phyloP scores from a whole-genome alignment of 805 yeast genomes.

The Metschnikowia matae region DNA sequence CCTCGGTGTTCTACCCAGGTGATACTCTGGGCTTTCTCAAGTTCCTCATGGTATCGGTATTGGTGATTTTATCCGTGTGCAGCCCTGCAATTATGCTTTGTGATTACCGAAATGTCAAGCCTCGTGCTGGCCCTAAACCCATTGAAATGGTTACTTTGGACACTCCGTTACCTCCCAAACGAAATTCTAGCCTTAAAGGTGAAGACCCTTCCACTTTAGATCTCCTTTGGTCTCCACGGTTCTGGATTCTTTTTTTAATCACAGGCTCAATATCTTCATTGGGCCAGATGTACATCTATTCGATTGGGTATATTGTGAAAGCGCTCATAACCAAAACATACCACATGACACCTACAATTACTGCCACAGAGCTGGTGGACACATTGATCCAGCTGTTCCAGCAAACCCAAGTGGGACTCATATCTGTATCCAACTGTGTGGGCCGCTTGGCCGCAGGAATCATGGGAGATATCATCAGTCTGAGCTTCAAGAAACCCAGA shows the following conservation, averaged over 20 bases:
- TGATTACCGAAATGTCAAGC: constrained; percentile 21
- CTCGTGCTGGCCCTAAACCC: constrained; percentile 6
- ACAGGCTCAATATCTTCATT: constrained; percentile 40
- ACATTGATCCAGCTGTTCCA: constrained; percentile 51
- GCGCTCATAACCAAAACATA: constrained; percentile 25
- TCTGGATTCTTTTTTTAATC: constrained; percentile 37
- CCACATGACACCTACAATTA: constrained; percentile 7
- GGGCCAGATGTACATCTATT: constrained; percentile 47
- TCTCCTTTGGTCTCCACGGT: constrained; percentile 23
- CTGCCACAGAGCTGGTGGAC: constrained; percentile 17
- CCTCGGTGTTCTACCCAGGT: constrained; percentile 50
- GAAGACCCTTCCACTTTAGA: background rate
- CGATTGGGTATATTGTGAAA: constrained; percentile 44
- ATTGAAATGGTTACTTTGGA: constrained; percentile 9
- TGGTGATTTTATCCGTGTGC: constrained; percentile 40
- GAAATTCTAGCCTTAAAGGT: background rate
- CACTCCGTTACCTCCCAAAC: background rate
- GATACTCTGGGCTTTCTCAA: constrained; percentile 54
- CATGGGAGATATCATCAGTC: constrained; percentile 56
- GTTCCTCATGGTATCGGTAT: constrained; percentile 41
- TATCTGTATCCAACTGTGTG: constrained; percentile 61
- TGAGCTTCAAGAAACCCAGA: constrained; percentile 43
- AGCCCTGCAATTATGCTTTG: constrained; percentile 44
- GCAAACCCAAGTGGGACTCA: constrained; percentile 66
- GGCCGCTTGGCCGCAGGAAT: constrained; percentile 66